These are phyloP conservation scores for Friedmanniomyces endolithicus DNA, from an alignment of 495 filamentous ascomycete species.

Conservation along the genomic window DNA sequence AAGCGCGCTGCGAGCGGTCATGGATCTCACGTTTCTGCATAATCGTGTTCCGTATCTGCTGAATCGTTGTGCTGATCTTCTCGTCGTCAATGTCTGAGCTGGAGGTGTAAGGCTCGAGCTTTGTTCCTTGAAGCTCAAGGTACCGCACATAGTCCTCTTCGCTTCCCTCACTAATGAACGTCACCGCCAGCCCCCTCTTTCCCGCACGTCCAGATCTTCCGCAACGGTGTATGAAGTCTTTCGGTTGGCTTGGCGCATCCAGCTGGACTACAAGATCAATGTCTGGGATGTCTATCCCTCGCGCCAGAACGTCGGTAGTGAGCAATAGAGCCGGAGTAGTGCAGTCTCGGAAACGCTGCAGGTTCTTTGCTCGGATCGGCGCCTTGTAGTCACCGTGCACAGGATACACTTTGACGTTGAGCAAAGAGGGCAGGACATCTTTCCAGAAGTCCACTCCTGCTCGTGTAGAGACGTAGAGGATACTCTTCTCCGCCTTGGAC, in stretches of 20 bases:
- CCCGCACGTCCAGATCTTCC: constrained; percentile 87
- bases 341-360: constrained; percentile 58
- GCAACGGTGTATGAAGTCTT: constrained; percentile 88
- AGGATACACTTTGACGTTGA: constrained; percentile 57
- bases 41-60: constrained; percentile 48
- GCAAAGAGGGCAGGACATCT: constrained; percentile 53
- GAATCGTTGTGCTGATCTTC: constrained; percentile 41
- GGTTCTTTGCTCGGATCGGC: constrained; percentile 69
- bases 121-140: constrained; percentile 73
- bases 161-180: constrained; percentile 66
- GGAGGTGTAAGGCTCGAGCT: constrained; percentile 30
- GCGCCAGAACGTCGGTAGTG: constrained; percentile 73
- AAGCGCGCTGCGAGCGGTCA: constrained; percentile 78
- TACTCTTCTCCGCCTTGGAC: constrained; percentile 68
- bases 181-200: constrained; percentile 68
- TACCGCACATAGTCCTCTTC: constrained; percentile 87
- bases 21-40: constrained; percentile 66
- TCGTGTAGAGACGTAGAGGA: constrained; percentile 88
- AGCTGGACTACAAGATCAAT: constrained; percentile 90
- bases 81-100: constrained; percentile 38
- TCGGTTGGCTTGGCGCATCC: constrained; percentile 83
- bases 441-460: constrained; percentile 90
- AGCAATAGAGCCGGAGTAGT: constrained; percentile 62
- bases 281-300: constrained; percentile 86
- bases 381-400: constrained; percentile 83